phyloP scores from a whole-genome alignment of 2,329 filamentous ascomycete species.

The Colletotrichum lupini region DNA sequence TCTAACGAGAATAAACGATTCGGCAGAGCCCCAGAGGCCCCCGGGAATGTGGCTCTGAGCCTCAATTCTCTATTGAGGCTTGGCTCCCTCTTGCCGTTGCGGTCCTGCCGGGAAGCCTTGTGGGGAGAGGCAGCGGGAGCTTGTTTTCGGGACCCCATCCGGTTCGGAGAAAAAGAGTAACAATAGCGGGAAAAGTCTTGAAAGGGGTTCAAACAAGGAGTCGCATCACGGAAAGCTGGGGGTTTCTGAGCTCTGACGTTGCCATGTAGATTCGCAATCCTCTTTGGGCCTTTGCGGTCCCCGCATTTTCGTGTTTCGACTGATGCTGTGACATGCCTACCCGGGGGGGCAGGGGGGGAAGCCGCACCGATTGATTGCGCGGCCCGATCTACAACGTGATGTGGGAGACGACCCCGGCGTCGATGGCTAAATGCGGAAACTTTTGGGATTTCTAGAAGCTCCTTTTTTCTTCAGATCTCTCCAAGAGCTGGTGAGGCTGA shows the following conservation, averaged over 20 bases:
- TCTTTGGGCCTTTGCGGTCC: background rate
- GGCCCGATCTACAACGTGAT: conserved; percentile 23
- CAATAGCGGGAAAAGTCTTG: background rate
- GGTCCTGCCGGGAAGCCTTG: conserved; percentile 8
- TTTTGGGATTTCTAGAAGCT: conserved; percentile 3
- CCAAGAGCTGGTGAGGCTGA: background rate
- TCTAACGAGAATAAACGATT: background rate
- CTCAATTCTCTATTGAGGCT: background rate
- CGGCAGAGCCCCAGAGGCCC: background rate
- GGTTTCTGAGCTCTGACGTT: conserved; percentile 21
- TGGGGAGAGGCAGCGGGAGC: conserved; percentile 4
- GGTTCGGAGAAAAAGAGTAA: conserved; percentile 5
- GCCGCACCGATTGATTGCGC: conserved; percentile 6
- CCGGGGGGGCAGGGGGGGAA: background rate
- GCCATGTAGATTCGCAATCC: conserved; percentile 15
- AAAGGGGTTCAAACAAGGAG: conserved; percentile 6
- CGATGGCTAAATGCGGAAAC: conserved; percentile 4
- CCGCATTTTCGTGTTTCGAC: conserved; percentile 14
- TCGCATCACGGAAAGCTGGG: conserved; percentile 18
- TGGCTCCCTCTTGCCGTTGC: background rate
- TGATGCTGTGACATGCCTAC: conserved; percentile 2
- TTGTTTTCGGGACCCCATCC: background rate
- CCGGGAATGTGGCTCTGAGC: background rate
- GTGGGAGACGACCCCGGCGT: conserved; percentile 10
- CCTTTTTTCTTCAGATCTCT: background rate